Conservation (phyloP, 345 rosid genomes). For the Eucalyptus regnans region DNA sequence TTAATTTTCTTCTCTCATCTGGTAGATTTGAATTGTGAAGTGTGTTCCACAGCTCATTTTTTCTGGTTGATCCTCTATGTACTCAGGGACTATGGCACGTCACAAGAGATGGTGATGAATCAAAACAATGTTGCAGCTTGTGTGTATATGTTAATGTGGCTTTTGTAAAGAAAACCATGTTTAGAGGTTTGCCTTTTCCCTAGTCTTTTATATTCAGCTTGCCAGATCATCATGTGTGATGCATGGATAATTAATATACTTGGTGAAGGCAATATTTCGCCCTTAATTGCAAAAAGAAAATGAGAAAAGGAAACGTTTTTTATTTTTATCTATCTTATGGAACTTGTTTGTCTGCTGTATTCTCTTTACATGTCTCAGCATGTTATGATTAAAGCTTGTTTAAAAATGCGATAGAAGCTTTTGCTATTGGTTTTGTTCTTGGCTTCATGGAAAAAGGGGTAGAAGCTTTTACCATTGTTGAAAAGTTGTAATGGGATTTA, state of each 20-base stretch:
- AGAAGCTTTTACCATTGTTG: background rate
- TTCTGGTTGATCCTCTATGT: background rate
- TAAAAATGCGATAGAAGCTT: background rate
- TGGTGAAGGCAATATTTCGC: background rate
- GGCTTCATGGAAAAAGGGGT: background rate
- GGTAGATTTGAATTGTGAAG: background rate
- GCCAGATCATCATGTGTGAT: background rate
- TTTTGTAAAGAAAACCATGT: slow-evolving; percentile 78
- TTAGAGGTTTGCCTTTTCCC: slow-evolving; percentile 55
- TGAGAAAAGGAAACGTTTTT: background rate
- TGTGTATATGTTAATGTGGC: slow-evolving; percentile 63
- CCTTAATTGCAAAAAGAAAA: background rate
- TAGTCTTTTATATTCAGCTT: background rate
- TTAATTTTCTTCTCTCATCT: background rate
- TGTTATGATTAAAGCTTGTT: background rate
- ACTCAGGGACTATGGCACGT: slow-evolving; percentile 80
- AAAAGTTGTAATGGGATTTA: background rate
- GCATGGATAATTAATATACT: background rate
- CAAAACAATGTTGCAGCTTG: slow-evolving; percentile 33
- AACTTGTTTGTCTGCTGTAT: background rate
- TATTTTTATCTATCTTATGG: background rate
- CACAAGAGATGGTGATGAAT: slow-evolving; percentile 41
- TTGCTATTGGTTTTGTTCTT: background rate
- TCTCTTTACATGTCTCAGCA: background rate
- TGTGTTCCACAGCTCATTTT: background rate